phyloP scores from a whole-genome alignment of 108 stramenopile genomes.

The Skeletonema marinoi region DNA sequence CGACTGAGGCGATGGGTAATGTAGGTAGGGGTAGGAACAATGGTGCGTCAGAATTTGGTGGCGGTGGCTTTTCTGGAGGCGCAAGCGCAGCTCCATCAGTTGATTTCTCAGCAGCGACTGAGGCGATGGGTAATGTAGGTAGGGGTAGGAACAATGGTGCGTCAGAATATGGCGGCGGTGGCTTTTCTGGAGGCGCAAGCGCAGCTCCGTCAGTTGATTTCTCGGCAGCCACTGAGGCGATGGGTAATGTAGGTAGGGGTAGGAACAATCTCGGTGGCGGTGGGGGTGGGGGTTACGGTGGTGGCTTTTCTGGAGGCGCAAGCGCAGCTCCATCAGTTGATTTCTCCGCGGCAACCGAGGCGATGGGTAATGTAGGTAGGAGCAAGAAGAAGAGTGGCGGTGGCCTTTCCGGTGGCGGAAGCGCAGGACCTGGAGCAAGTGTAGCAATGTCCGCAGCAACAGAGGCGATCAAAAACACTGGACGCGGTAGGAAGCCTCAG shows the following conservation, averaged over 20 bases:
- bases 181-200: not conserved
- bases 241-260: not conserved
- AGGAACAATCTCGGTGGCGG: not conserved
- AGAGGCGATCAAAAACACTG: not conserved
- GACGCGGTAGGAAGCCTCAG: not conserved
- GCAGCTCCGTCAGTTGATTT: not conserved
- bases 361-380: not conserved
- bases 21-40: not conserved
- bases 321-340: not conserved
- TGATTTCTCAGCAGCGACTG: not conserved
- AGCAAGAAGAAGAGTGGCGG: not conserved
- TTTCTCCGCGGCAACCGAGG: not conserved
- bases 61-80: not conserved
- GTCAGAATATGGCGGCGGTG: not conserved
- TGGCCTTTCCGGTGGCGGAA: not conserved
- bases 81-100: slow-evolving; percentile 1
- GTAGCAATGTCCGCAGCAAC: not conserved
- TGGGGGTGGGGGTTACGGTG: not conserved
- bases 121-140: not conserved
- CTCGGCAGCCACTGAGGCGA: not conserved
- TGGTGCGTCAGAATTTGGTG: not conserved
- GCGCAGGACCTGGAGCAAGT: not conserved
- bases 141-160: not conserved
- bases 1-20: not conserved
- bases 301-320: not conserved